Percentiles rank a stretch among this genome's conserved stretches.
These are phyloP conservation scores for Mycena vulgaris DNA, from an alignment of 768 basidiomycete genomes.

Conservation along the genomic window DNA sequence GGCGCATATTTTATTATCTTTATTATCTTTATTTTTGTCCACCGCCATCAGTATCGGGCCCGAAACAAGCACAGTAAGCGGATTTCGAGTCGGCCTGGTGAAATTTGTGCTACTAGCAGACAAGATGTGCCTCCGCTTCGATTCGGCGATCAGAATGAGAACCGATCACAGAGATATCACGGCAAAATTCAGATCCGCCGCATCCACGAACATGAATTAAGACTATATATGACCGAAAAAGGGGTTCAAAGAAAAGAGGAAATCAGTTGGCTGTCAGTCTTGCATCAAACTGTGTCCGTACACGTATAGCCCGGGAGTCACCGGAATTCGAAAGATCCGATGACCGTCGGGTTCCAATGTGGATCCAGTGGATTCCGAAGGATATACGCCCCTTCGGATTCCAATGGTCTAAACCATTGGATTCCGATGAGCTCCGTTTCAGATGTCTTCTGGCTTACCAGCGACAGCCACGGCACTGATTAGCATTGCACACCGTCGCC, in stretches of 20 bases:
- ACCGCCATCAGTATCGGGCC: too few relatives aligned
- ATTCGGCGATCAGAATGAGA: slow-evolving; percentile 12
- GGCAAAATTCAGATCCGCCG: slow-evolving; percentile 11
- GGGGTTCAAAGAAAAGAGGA: neutral
- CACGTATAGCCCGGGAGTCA: too few relatives aligned
- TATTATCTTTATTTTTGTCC: too few relatives aligned
- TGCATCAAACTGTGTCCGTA: too few relatives aligned
- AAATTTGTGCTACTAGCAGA: slow-evolving; percentile 5
- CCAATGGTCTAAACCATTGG: neutral
- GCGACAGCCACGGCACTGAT: too few relatives aligned
- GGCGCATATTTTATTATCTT: too few relatives aligned
- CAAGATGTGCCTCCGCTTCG: neutral
- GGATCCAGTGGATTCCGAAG: neutral
- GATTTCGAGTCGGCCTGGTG: slow-evolving; percentile 17
- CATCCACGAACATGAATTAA: slow-evolving; percentile 9
- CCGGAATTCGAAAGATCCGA: too few relatives aligned
- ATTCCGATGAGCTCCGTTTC: too few relatives aligned
- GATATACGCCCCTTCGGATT: neutral
- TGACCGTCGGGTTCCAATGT: neutral
- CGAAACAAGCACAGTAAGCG: slow-evolving; percentile 21
- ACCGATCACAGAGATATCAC: slow-evolving; percentile 18
- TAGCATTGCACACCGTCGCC: too few relatives aligned
- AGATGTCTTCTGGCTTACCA: too few relatives aligned
- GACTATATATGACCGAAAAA: neutral
- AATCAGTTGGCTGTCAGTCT: slow-evolving; percentile 5